Conservation (phyloP, 2,329 filamentous ascomycete species). For the Monilinia aucupariae region DNA sequence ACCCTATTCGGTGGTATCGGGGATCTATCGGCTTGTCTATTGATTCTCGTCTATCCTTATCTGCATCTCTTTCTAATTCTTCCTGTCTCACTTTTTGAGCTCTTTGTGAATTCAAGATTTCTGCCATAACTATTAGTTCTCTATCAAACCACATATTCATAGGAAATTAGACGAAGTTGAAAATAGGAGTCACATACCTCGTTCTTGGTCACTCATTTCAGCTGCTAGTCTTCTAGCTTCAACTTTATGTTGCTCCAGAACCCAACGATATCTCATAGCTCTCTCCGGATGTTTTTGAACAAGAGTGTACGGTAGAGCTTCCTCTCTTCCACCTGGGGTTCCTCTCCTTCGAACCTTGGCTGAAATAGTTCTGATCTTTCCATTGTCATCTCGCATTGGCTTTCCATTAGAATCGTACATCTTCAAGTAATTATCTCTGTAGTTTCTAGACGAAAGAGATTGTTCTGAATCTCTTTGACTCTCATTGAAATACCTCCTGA, state of each 20-base stretch:
- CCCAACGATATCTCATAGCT: conserved; percentile 18
- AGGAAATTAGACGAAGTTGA: neutral
- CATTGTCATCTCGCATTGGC: conserved; percentile 12
- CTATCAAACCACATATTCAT: neutral
- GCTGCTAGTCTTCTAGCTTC: conserved; percentile 9
- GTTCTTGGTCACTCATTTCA: neutral
- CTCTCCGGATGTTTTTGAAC: conserved; percentile 18
- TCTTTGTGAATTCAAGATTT: neutral
- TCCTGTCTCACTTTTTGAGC: conserved; percentile 1
- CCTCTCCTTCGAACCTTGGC: conserved; percentile 20
- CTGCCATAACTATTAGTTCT: neutral
- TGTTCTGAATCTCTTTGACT: conserved; percentile 8
- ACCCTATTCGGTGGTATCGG: too few species aligned
- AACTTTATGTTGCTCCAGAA: conserved; percentile 12
- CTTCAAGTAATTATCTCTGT: conserved; percentile 17
- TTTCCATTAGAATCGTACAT: conserved; percentile 10
- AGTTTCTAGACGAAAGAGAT: conserved; percentile 20
- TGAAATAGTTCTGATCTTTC: conserved; percentile 10
- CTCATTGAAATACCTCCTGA: neutral
- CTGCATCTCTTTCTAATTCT: neutral
- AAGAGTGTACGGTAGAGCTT: conserved; percentile 16
- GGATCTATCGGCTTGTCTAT: neutral
- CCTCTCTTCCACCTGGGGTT: conserved; percentile 11
- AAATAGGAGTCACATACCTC: conserved; percentile 6
- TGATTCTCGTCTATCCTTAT: neutral